Base-by-base conservation (phyloP, 805 yeast genomes). In the Isabelozyma heimii region DNA sequence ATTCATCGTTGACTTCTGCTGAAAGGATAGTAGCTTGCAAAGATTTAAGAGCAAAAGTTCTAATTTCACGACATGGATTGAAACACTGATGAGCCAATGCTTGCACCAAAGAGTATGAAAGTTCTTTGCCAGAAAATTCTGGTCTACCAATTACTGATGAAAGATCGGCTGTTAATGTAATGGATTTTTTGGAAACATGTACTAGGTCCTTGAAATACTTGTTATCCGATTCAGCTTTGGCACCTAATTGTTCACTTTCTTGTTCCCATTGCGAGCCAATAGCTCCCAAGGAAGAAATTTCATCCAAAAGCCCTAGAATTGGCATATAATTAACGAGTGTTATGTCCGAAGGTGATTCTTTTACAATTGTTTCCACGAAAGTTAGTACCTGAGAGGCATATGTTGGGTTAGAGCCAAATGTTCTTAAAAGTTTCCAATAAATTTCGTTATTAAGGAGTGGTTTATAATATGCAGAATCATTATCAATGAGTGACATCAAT, bases 51-150 rank as follows among this genome's bases (percentile, higher is more conserved):
- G 96, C 91, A 63, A 77, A 81, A 0, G 78, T 66, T 38, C 96
- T 73, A 9, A 91, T 72, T 59, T 88, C 91, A 26, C 89, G 73
- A 62, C 96, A 89, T 15, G 97, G 96, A 59, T 91, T 91, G 62
- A 87, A 79, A 62, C 97, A 88, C 63, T 91, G 97, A 59, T 87
- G 92, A 0, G 94, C 90, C 47, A 91, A 73, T 0, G 95, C 95
- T 61, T 89, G 92, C 27, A 87, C 74, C 51, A 89, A 72, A 1
- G 96, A 86, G 54, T 78, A 79, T 56, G 82, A 72, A 16, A 69
- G 47, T 44, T 66, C 70, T 45, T 66, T 60, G 4, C 64, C 67
- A n/a, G 67, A 58, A 51, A 76, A 74, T 3, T 63, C 61, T 12
- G 62, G 56, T 5, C 63, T 52, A 8, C 62, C 61, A 13, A 75